Evolutionary conservation across 306 rosid species (phyloP).

Genomic region (Dryas octopetala): DNA sequence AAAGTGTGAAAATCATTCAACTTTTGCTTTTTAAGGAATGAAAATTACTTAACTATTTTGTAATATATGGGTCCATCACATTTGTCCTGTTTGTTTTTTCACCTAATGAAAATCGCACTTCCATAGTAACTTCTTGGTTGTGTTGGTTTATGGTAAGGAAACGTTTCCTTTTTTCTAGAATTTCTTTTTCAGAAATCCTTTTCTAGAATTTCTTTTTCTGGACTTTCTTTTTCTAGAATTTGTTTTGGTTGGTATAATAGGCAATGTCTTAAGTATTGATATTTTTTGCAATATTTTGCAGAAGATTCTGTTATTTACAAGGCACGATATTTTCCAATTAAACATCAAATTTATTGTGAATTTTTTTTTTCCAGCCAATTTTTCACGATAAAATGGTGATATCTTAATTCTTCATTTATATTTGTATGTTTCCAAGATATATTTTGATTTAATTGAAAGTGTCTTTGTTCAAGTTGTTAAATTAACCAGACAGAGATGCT

Average conservation of each 20-base stretch:
- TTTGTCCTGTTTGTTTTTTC: not conserved
- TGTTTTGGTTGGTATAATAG: not conserved
- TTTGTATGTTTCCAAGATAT: no score
- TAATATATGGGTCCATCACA: not conserved
- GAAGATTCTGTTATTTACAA: no score
- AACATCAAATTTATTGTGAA: no score
- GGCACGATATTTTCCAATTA: no score
- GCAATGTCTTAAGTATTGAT: not conserved
- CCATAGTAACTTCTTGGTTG: not conserved
- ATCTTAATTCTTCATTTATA: no score
- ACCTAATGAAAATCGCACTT: constrained; percentile 10
- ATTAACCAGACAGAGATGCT: no score
- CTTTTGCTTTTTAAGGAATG: not conserved
- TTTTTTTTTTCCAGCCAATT: no score
- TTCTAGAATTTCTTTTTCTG: no score
- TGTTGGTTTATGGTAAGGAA: not conserved
- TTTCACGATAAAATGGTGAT: no score
- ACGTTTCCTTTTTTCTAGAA: not conserved
- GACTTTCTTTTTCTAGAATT: not conserved
- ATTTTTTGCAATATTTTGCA: not conserved
- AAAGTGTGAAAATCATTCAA: not conserved
- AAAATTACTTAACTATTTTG: not conserved
- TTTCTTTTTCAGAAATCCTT: no score
- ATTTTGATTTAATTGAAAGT: no score
- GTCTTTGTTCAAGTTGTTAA: no score